Evolutionary conservation across 176 grass and related monocot genomes (phyloP).

Genomic region (Hordeum vulgare): MorexV3_pseudomolecules_assembly NC_058521.1:540758168-540758667

Average conservation of each 20-base stretch:
- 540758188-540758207: slow-evolving; percentile 84
- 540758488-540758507: not conserved
- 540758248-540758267: slow-evolving; percentile 73
- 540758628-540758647: not conserved
- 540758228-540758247: slow-evolving; percentile 87
- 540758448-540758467: not conserved
- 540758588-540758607: not conserved
- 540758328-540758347: not conserved
- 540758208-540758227: slow-evolving; percentile 83
- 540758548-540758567: not conserved
- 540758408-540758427: not conserved
- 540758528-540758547: not conserved
- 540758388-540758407: not conserved
- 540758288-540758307: slow-evolving; percentile 57
- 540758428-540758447: slow-evolving; percentile 9
- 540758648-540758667: not conserved
- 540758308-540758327: slow-evolving; percentile 43
- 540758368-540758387: slow-evolving; percentile 11
- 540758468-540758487: not conserved
- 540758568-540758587: not conserved
- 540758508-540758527: not conserved
- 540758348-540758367: not conserved
- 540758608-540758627: not conserved
- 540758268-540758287: slow-evolving; percentile 69
- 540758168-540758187: slow-evolving; percentile 77